phyloP scores from a whole-genome alignment of 192 early-diverging fungal species.

The Podila horticola region DNA sequence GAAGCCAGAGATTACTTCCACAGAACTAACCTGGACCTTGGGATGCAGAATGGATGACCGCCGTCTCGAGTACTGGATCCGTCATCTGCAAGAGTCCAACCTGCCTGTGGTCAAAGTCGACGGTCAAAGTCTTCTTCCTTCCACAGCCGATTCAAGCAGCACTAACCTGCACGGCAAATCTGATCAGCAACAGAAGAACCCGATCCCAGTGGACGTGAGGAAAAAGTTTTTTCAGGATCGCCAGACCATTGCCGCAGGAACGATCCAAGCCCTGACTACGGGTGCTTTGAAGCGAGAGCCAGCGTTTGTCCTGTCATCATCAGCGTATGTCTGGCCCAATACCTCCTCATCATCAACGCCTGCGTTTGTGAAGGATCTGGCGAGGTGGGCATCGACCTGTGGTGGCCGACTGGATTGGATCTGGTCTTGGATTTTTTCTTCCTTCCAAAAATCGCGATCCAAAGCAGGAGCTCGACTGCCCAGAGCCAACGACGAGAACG shows the following conservation, averaged over 20 bases:
- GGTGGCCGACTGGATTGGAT: conserved; percentile 49
- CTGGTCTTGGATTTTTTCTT: conserved; percentile 41
- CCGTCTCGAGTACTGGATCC: conserved; percentile 34
- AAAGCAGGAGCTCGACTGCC: background rate
- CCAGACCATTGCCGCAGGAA: conserved; percentile 41
- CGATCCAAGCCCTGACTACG: conserved; percentile 13
- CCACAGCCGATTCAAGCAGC: conserved; percentile 12
- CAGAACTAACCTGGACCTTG: conserved; percentile 43
- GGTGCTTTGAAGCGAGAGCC: conserved; percentile 11
- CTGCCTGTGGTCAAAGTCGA: conserved; percentile 23
- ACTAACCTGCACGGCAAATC: background rate
- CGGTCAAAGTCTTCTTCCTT: conserved; percentile 14
- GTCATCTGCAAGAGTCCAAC: conserved; percentile 9
- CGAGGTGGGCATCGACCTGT: conserved; percentile 39
- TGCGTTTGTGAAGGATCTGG: conserved; percentile 28
- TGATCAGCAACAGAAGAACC: conserved; percentile 9
- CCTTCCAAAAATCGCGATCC: conserved; percentile 23
- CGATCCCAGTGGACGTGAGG: conserved; percentile 7
- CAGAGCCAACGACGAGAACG: conserved; percentile 36
- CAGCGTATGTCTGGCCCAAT: conserved; percentile 10
- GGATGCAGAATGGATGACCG: conserved; percentile 38
- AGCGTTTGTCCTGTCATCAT: conserved; percentile 12
- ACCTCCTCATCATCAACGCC: background rate
- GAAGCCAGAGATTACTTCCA: background rate
- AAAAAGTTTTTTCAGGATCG: conserved; percentile 37